These are phyloP conservation scores for Teratosphaeria epicoccoides DNA, from an alignment of 2,329 filamentous ascomycete genomes.

Conservation along the genomic window DNA sequence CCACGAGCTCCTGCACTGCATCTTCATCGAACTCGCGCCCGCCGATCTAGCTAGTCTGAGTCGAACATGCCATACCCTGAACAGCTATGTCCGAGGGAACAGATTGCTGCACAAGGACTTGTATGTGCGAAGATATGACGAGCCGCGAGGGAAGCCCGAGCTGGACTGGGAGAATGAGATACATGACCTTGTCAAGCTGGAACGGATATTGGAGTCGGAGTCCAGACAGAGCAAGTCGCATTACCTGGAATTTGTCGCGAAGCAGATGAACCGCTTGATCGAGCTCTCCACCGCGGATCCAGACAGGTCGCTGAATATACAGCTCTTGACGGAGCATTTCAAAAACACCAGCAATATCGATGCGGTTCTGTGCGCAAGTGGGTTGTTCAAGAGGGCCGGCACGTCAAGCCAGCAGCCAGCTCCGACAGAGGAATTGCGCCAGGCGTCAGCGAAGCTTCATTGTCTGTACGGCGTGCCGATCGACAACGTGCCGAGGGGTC, in stretches of 20 bases:
- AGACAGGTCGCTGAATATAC: conserved; percentile 37
- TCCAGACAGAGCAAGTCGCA: conserved; percentile 34
- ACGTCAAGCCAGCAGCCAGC: conserved; percentile 31
- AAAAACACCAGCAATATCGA: conserved; percentile 42
- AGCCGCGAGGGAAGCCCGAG: conserved; percentile 13
- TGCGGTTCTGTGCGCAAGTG: conserved; percentile 54
- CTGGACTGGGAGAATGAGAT: conserved; percentile 30
- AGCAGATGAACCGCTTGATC: conserved; percentile 16
- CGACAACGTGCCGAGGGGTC: conserved; percentile 18
- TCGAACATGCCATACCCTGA: conserved; percentile 43
- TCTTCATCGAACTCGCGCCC: conserved; percentile 47
- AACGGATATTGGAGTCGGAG: conserved; percentile 37
- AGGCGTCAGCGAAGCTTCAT: conserved; percentile 61
- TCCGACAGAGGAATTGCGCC: conserved; percentile 38
- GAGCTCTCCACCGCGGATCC: conserved; percentile 18
- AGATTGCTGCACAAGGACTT: conserved; percentile 49
- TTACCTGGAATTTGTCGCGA: conserved; percentile 15
- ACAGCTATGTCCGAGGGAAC: conserved; percentile 48
- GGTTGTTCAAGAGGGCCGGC: conserved; percentile 50
- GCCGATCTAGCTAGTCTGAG: conserved; percentile 46
- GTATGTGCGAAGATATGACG: conserved; percentile 41
- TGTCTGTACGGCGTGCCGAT: conserved; percentile 54
- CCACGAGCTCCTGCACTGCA: conserved; percentile 52
- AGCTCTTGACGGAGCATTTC: conserved; percentile 31
- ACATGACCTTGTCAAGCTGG: conserved; percentile 26